A percentile compares a stretch with the other conserved stretches of the same genome.
phyloP scores from a whole-genome alignment of 129 eudicot species.

The Oenanthe sinensis region DNA sequence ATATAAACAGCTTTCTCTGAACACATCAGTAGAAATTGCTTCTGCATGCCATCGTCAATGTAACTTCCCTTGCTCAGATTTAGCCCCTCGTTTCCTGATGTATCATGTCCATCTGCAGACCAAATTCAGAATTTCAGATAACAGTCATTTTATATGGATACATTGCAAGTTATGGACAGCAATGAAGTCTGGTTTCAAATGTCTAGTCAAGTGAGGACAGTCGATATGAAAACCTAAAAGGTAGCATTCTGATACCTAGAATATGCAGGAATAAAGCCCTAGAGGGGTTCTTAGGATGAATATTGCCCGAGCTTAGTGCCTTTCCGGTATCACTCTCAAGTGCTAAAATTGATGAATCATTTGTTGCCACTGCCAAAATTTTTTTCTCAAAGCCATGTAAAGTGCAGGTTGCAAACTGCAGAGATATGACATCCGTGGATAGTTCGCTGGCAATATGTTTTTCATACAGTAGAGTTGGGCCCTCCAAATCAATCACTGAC shows the following conservation, averaged over 20 bases:
- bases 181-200: background rate
- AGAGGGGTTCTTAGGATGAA: conserved; percentile 78
- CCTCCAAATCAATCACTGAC: conserved; percentile 57
- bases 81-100: conserved; percentile 34
- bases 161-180: background rate
- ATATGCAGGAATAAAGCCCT: conserved; percentile 58
- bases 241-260: conserved; percentile 44
- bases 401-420: conserved; percentile 62
- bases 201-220: conserved; percentile 2
- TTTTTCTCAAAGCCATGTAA: conserved; percentile 89
- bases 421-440: conserved; percentile 58
- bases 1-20: conserved; percentile 87
- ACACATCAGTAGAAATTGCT: conserved; percentile 54
- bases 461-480: conserved; percentile 50
- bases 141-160: conserved; percentile 5
- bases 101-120: conserved; percentile 43
- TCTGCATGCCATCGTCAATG: conserved; percentile 41
- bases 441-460: conserved; percentile 68
- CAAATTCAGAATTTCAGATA: background rate
- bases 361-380: conserved; percentile 52
- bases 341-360: conserved; percentile 77
- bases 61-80: conserved; percentile 32
- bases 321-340: conserved; percentile 89
- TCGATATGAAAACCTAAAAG: conserved; percentile 14
- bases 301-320: conserved; percentile 38